These are phyloP conservation scores for Macroventuria anomochaeta DNA, from an alignment of 2,329 filamentous ascomycete species.

Conservation along the genomic window DNA sequence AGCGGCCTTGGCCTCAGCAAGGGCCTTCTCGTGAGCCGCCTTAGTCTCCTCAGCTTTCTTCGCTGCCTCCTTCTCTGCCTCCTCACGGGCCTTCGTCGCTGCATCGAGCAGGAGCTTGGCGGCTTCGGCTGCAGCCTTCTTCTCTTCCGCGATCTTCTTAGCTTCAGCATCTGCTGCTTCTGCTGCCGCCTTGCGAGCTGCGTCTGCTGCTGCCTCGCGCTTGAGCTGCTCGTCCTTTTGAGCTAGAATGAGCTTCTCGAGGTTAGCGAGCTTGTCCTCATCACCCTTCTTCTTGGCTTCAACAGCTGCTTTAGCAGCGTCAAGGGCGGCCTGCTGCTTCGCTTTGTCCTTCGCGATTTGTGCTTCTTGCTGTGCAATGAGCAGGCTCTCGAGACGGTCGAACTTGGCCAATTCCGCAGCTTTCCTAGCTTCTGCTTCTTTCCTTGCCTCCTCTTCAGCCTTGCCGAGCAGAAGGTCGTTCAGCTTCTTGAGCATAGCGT, in stretches of 20 bases:
- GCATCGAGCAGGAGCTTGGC: conserved; percentile 38
- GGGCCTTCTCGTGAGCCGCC: conserved; percentile 57
- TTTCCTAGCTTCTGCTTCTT: conserved; percentile 38
- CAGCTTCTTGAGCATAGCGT: conserved; percentile 42
- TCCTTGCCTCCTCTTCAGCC: conserved; percentile 37
- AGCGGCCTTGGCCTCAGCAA: conserved; percentile 53
- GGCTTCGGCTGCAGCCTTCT: conserved; percentile 47
- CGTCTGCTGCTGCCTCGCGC: conserved; percentile 44
- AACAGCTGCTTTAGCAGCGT: conserved; percentile 30
- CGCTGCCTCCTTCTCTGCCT: conserved; percentile 41
- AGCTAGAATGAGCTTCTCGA: conserved; percentile 51
- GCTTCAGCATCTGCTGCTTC: conserved; percentile 57
- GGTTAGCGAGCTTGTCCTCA: conserved; percentile 40
- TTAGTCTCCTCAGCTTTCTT: conserved; percentile 48
- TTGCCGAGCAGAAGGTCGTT: conserved; percentile 40
- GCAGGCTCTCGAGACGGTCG: conserved; percentile 45
- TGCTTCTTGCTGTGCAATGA: conserved; percentile 47
- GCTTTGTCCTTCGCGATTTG: conserved; percentile 45
- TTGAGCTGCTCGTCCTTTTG: conserved; percentile 51
- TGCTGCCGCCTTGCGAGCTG: conserved; percentile 50
- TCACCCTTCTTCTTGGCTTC: conserved; percentile 47
- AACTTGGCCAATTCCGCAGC: conserved; percentile 46
- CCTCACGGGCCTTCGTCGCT: conserved; percentile 40
- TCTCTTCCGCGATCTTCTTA: conserved; percentile 59
- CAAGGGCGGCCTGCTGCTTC: conserved; percentile 40